A percentile compares a stretch with the other conserved stretches of the same genome.
phyloP scores from a whole-genome alignment of 768 basidiomycete genomes.

The Rhizopogon vulgaris region DNA sequence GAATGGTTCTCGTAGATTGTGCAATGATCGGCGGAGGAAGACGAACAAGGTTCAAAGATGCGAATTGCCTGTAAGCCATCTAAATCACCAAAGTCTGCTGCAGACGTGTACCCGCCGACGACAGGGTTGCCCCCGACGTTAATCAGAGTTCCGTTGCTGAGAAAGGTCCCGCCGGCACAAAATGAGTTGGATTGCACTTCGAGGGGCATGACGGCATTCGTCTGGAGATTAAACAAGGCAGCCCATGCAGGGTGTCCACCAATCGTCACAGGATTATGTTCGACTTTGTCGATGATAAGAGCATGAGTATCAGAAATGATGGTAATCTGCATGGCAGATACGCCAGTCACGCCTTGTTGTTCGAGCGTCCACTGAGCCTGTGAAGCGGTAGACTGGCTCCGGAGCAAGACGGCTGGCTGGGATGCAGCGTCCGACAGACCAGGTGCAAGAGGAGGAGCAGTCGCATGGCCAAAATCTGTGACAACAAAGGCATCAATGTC shows the following conservation, averaged over 20 bases:
- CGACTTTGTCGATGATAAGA: slow-evolving; percentile 77
- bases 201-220: slow-evolving; percentile 56
- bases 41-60: slow-evolving; percentile 61
- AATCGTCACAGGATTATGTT: slow-evolving; percentile 74
- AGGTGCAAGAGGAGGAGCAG: neutral
- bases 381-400: neutral
- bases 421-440: neutral
- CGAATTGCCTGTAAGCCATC: slow-evolving; percentile 73
- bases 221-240: slow-evolving; percentile 63
- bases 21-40: slow-evolving; percentile 42
- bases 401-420: neutral
- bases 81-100: slow-evolving; percentile 71
- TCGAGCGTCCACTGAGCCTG: slow-evolving; percentile 45
- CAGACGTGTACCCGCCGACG: slow-evolving; percentile 51
- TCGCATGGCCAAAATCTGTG: slow-evolving; percentile 32
- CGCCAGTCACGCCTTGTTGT: slow-evolving; percentile 67
- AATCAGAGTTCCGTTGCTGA: slow-evolving; percentile 70
- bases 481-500: slow-evolving; percentile 68
- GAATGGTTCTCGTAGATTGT: slow-evolving; percentile 59
- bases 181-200: slow-evolving; percentile 75
- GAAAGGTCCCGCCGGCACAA: slow-evolving; percentile 77
- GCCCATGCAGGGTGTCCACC: slow-evolving; percentile 79
- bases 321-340: slow-evolving; percentile 72
- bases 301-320: slow-evolving; percentile 66
- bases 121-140: slow-evolving; percentile 83